Conservation (phyloP, 2,329 filamentous ascomycete species). For the Dothistroma pini region DNA sequence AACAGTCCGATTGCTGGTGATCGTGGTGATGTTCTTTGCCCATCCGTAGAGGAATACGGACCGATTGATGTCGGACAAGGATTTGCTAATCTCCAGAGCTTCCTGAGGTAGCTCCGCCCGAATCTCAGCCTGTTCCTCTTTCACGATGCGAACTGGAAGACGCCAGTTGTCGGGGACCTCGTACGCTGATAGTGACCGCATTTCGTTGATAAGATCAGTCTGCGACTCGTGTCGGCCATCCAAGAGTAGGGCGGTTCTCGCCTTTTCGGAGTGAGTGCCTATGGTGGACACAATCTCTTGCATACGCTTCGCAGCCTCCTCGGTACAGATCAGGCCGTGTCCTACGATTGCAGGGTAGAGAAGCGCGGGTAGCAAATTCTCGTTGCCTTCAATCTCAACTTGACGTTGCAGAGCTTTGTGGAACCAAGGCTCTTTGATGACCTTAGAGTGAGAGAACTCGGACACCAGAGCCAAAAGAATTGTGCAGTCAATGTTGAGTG, state of each 20-base stretch:
- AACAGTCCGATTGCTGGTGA: slow-evolving; percentile 68
- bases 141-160: slow-evolving; percentile 59
- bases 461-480: slow-evolving; percentile 69
- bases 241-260: slow-evolving; percentile 58
- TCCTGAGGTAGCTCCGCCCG: slow-evolving; percentile 45
- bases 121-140: slow-evolving; percentile 40
- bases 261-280: slow-evolving; percentile 58
- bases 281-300: slow-evolving; percentile 63
- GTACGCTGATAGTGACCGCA: slow-evolving; percentile 51
- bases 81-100: slow-evolving; percentile 43
- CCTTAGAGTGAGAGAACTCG: slow-evolving; percentile 62
- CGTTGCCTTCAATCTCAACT: slow-evolving; percentile 60
- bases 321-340: slow-evolving; percentile 61
- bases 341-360: slow-evolving; percentile 60
- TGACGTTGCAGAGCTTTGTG: slow-evolving; percentile 61
- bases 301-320: slow-evolving; percentile 63
- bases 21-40: slow-evolving; percentile 58
- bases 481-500: slow-evolving; percentile 63
- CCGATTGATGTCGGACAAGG: slow-evolving; percentile 60
- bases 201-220: slow-evolving; percentile 31
- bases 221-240: slow-evolving; percentile 39
- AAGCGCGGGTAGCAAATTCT: slow-evolving; percentile 57
- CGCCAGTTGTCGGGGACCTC: slow-evolving; percentile 50
- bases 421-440: slow-evolving; percentile 49
- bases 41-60: slow-evolving; percentile 72